phyloP scores from a whole-genome alignment of 1,139 yeast species.

The Debaryomyces udenii region DNA sequence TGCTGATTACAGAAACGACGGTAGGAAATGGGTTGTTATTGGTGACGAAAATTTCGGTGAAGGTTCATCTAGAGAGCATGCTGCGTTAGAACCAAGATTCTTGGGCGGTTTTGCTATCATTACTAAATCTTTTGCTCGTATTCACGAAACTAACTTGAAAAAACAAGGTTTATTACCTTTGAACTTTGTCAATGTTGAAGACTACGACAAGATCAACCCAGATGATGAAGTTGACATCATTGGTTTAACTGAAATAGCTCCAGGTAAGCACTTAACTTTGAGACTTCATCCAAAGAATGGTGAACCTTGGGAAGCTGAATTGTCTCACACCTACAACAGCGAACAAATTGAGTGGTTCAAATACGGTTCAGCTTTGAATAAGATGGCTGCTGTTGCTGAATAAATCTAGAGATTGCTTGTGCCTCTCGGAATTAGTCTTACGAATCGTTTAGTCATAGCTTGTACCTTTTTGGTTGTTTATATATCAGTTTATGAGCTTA shows the following conservation, averaged over 20 bases:
- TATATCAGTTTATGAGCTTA: slow-evolving; percentile 6
- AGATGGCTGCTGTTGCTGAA: slow-evolving; percentile 67
- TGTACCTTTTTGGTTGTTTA: slow-evolving; percentile 8
- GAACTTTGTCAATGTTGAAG: slow-evolving; percentile 85
- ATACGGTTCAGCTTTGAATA: slow-evolving; percentile 98
- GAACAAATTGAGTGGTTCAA: slow-evolving; percentile 99
- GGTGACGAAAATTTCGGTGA: slow-evolving; percentile 99
- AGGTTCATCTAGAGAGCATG: slow-evolving; percentile 99
- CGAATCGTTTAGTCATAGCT: slow-evolving; percentile 1
- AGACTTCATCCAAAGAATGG: slow-evolving; percentile 92
- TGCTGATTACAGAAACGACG: slow-evolving; percentile 89
- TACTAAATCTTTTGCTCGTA: slow-evolving; percentile 97
- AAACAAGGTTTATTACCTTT: slow-evolving; percentile 76
- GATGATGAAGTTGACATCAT: slow-evolving; percentile 86
- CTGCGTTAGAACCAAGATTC: slow-evolving; percentile 99
- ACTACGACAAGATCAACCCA: slow-evolving; percentile 92
- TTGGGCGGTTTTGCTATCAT: slow-evolving; percentile 97
- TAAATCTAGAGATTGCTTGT: slow-evolving; percentile 4
- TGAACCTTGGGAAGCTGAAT: slow-evolving; percentile 80
- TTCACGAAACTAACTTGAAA: slow-evolving; percentile 61
- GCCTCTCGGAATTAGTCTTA: slow-evolving; percentile 7
- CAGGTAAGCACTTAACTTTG: slow-evolving; percentile 87
- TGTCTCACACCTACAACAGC: slow-evolving; percentile 91
- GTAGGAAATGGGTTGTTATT: slow-evolving; percentile 93
- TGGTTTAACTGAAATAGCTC: slow-evolving; percentile 85